Conservation (phyloP, 140 eudicot species). For the Flaveria floridana region DNA sequence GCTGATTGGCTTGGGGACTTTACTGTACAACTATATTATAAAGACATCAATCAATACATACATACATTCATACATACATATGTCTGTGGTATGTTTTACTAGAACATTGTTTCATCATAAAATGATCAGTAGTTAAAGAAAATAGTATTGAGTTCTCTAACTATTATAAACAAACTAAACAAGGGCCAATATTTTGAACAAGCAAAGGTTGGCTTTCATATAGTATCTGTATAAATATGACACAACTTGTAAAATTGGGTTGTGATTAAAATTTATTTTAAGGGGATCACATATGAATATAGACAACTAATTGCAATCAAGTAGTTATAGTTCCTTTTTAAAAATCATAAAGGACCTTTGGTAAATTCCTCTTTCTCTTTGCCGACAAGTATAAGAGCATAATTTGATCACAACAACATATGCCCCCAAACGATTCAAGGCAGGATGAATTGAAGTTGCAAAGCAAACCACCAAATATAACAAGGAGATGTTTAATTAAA, state of each 20-base stretch:
- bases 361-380: not conserved
- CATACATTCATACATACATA: not conserved
- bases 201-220: not conserved
- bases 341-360: not conserved
- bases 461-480: not conserved
- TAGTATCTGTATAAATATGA: not conserved
- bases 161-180: not conserved
- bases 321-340: not conserved
- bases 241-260: not conserved
- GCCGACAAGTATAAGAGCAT: not conserved
- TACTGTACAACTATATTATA: conserved; percentile 76
- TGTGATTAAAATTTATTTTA: not conserved
- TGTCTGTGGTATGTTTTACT: not conserved
- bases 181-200: not conserved
- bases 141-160: not conserved
- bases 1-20: conserved; percentile 98
- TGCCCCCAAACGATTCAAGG: not conserved
- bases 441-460: not conserved
- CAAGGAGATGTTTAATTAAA: not conserved
- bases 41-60: conserved; percentile 4
- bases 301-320: not conserved
- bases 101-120: not conserved
- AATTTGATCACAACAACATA: not conserved
- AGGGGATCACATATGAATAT: not conserved
- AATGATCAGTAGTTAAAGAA: not conserved